Base-by-base conservation (phyloP, 306 rosid genomes). In the Comarum palustre region DNA sequence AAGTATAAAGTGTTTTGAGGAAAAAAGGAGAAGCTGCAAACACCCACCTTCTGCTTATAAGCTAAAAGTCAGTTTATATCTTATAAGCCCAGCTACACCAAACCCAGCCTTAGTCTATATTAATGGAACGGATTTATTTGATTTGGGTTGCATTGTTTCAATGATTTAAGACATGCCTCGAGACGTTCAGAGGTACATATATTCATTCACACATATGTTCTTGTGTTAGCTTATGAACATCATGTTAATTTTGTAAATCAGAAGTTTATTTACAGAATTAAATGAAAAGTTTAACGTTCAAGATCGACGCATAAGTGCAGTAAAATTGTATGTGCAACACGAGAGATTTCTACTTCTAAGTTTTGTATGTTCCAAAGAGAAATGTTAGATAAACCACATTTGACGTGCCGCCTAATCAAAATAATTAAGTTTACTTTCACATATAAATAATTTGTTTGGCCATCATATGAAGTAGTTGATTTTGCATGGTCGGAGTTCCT, bases 171-270 rank as follows among this genome's bases (percentile, higher is more conserved):
- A 87, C 75, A 29, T 90, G 86, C 88, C 97, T 16, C 57, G 97
- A 91, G 74, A 88, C 97, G n/a, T 88, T 39, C 50, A 77, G 43
- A 80, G 96, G 96, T 90, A 76, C 11, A n/a, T 13, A 12, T 24
- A 58, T 5, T 4, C 6, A 54, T 22, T 22, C 31, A 3, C 10
- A n/a, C 9, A 6, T 10, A 6, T 51, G 25, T n/a, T 47, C 14
- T 9, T 24, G 29, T 55, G 62, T 12, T 55, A 22, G 32, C 61
- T 8, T 22, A 54, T 22, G 60, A 55, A 19, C 54, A 17, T 2
- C 10, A 1, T 19, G n/a, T 8, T 19, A 0, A 51, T 3, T 51
- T 8, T 2, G 4, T 1, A 51, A 51, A 51, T n/a, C 25, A 51
- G 8, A 50, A 19, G 24, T n/a, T 19, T 2, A 19, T 25, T n/a